phyloP scores from a whole-genome alignment of 163 green algal species.

The Scenedesmus sp. region DNA sequence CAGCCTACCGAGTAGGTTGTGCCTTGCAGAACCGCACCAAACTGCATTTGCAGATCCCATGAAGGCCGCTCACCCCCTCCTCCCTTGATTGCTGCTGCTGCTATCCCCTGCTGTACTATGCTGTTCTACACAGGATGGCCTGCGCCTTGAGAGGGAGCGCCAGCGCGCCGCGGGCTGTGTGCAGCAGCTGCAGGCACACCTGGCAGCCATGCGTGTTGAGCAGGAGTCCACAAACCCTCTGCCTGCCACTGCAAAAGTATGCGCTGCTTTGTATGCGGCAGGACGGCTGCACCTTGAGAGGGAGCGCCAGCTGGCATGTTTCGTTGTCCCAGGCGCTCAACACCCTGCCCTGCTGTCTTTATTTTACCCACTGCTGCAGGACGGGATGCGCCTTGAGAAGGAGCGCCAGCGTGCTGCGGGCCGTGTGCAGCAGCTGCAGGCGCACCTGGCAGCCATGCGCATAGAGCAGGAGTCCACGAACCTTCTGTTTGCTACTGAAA shows the following conservation, averaged over 20 bases:
- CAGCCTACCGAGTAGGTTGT: too few relatives aligned
- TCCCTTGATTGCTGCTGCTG: too few relatives aligned
- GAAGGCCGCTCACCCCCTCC: too few relatives aligned
- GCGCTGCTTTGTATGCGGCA: not conserved
- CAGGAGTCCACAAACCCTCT: not conserved
- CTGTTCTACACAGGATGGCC: not conserved
- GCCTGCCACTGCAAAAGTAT: not conserved
- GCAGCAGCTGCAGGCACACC: conserved; percentile 35
- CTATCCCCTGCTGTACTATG: too few relatives aligned
- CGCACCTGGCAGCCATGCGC: conserved; percentile 1
- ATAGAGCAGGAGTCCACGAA: not conserved
- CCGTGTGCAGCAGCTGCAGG: conserved; percentile 41
- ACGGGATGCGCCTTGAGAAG: not conserved
- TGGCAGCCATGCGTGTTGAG: not conserved
- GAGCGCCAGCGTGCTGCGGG: conserved; percentile 41
- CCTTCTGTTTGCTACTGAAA: not conserved
- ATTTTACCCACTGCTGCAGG: conserved; percentile 28
- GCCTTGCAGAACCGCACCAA: too few relatives aligned
- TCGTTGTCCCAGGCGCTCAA: too few relatives aligned
- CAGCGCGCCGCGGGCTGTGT: conserved; percentile 30
- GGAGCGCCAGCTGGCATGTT: too few relatives aligned
- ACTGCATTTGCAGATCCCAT: too few relatives aligned
- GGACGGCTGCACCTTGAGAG: not conserved
- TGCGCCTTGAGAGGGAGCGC: conserved; percentile 35
- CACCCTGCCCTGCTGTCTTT: too few relatives aligned